Conservation (phyloP, 352 stramenopile species). For the Phytophthora pistaciae region DNA sequence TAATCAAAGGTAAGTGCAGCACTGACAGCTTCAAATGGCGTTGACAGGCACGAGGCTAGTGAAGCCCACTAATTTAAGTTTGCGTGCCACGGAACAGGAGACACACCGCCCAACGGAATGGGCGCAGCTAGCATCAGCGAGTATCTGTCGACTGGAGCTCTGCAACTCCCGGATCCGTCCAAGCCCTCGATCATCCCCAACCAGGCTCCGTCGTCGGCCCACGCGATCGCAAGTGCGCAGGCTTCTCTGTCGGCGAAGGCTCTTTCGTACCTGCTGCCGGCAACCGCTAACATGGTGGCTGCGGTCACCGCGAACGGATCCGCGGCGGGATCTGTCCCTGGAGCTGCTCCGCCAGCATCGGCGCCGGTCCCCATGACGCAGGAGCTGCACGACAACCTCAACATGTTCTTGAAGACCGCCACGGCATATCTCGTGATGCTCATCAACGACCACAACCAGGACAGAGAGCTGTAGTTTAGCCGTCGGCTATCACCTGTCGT, state of each 20-base stretch:
- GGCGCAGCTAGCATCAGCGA: slow-evolving; percentile 26
- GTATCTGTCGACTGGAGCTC: slow-evolving; percentile 26
- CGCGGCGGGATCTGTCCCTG: background rate
- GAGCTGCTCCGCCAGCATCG: background rate
- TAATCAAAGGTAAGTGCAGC: slow-evolving; percentile 36
- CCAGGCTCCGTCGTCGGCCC: slow-evolving; percentile 17
- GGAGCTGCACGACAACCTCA: slow-evolving; percentile 48
- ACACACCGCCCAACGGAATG: slow-evolving; percentile 17
- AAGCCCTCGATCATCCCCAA: slow-evolving; percentile 3
- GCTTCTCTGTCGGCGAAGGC: slow-evolving; percentile 31
- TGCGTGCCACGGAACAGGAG: slow-evolving; percentile 18
- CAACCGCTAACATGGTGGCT: slow-evolving; percentile 24
- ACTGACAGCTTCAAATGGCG: too few species aligned
- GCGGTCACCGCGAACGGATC: slow-evolving; percentile 20
- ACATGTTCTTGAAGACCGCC: slow-evolving; percentile 51
- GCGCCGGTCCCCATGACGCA: slow-evolving; percentile 31
- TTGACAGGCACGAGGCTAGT: too few species aligned
- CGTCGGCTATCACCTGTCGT: background rate
- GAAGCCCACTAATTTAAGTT: background rate
- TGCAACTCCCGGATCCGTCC: slow-evolving; percentile 10
- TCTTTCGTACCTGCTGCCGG: slow-evolving; percentile 44
- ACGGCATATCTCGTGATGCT: slow-evolving; percentile 51
- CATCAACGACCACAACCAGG: slow-evolving; percentile 44
- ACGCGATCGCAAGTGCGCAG: slow-evolving; percentile 33
- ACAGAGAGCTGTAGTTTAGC: slow-evolving; percentile 10